A percentile compares a stretch with the other conserved stretches of the same genome.
Evolutionary conservation across 2,329 filamentous ascomycete genomes (phyloP).

Genomic region (Aureobasidium lini): DNA sequence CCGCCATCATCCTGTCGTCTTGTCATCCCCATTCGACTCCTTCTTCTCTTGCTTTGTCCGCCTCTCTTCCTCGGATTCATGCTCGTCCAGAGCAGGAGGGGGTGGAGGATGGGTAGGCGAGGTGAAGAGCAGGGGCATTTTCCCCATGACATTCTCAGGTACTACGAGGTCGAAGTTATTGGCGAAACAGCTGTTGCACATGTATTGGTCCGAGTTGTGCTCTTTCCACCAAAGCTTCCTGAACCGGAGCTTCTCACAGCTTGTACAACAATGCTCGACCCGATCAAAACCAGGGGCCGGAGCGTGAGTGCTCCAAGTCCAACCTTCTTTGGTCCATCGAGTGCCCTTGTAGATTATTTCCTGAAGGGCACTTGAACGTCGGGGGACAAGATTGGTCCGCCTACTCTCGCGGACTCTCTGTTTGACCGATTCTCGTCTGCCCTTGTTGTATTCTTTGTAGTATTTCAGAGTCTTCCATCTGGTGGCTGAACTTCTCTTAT

Average conservation of each 20-base stretch:
- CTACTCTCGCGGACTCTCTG: too few relatives aligned
- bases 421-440: too few relatives aligned
- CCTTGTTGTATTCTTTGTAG: too few relatives aligned
- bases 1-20: too few relatives aligned
- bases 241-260: neutral
- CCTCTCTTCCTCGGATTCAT: neutral
- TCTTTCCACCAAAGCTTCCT: neutral
- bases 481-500: too few relatives aligned
- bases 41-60: too few relatives aligned
- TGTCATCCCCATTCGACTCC: too few relatives aligned
- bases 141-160: neutral
- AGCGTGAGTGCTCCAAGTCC: neutral
- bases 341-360: rapidly evolving
- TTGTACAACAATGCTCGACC: neutral
- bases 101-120: neutral
- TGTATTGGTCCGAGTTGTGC: neutral
- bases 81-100: neutral
- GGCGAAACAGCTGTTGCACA: neutral
- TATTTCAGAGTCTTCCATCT: too few relatives aligned
- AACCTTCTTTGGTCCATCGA: neutral
- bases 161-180: neutral
- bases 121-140: neutral
- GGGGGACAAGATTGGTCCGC: too few relatives aligned
- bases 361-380: neutral
- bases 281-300: neutral